A percentile compares a stretch with the other conserved stretches of the same genome.
Conservation (phyloP, 2,329 filamentous ascomycete genomes). For the Pseudocercospora ulei region DNA sequence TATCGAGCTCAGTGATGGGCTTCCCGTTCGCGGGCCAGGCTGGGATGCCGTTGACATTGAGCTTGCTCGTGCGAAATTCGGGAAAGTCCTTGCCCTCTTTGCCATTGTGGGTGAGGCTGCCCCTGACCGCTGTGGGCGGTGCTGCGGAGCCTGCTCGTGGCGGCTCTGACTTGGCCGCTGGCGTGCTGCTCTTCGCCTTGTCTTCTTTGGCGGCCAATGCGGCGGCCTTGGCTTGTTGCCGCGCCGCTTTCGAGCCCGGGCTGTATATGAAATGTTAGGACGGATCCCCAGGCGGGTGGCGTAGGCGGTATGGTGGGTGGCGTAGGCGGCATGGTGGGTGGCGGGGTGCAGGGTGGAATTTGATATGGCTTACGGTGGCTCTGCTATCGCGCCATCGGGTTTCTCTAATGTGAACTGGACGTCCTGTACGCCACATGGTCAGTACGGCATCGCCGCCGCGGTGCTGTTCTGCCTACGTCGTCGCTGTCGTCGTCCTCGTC, state of each 20-base stretch:
- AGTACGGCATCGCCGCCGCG: neutral
- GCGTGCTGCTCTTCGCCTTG: conserved; percentile 17
- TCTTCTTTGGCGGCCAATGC: conserved; percentile 13
- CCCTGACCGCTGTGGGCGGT: conserved; percentile 29
- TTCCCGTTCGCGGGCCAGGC: conserved; percentile 60
- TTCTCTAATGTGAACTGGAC: conserved; percentile 47
- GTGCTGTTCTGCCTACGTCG: conserved; percentile 29
- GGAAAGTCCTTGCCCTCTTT: conserved; percentile 53
- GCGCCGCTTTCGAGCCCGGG: conserved; percentile 19
- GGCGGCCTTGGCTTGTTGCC: conserved; percentile 17
- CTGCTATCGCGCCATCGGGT: conserved; percentile 33
- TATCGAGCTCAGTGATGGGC: conserved; percentile 53
- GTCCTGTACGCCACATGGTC: conserved; percentile 34
- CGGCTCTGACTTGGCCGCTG: conserved; percentile 13
- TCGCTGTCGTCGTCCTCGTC: conserved; percentile 35
- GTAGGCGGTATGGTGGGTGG: no score
- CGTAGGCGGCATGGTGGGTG: conserved; percentile 1
- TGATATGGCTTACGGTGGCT: conserved; percentile 21
- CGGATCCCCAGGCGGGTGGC: neutral
- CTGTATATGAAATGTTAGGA: conserved; percentile 9
- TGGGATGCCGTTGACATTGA: conserved; percentile 77
- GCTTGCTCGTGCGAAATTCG: conserved; percentile 61
- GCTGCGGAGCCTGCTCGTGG: conserved; percentile 18
- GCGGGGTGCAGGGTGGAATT: neutral
- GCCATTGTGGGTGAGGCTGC: conserved; percentile 41